Evolutionary conservation across 2,329 filamentous ascomycete species (phyloP), one percentile per base, ranked within the genome.

Genomic region (Neofusicoccum ribis): DNA sequence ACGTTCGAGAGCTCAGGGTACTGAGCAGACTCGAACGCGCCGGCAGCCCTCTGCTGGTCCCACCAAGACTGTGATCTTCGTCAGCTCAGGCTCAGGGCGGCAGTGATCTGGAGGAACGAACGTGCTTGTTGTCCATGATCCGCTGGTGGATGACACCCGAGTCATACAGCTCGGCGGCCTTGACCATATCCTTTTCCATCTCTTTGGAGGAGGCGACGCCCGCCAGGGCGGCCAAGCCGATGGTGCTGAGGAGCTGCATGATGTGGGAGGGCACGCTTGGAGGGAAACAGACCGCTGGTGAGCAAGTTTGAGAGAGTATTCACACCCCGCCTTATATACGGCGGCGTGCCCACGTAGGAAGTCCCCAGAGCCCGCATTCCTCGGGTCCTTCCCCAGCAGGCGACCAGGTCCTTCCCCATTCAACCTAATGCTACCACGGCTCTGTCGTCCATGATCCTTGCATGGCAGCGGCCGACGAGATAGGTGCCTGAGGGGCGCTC

Each of bases 71-170:
- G 67, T n/a, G 62, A 67, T 31, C 56, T 63, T 58, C 15, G 27
- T 77, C 66, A 74, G 73, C 64, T 67, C 64, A 44, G 59, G 46
- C 63, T 63, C 65, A 52, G n/a, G 5, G 31, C 5, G 12, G 11
- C 20, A 14, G 1, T 34, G 34, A 49, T 6, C 44, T 4, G 56
- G 34, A 36, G n/a, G 23, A 46, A 12, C 67, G 20, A 37, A 67
- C 70, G 59, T 71, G 69, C 68, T 77, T 77, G 68, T 74, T 70
- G 31, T 67, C 68, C 72, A 76, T 74, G 62, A 77, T 76, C 41
- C 64, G 70, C 58, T 73, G 70, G 67, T 79, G 78, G 39, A 74
- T 74, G 44, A 78, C 74, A 7, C 77, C 78, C 43, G 75, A 77
- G 64, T 79, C 76, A 64, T 79, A 80, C 27, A 79, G 69, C 67